A percentile compares a stretch with the other conserved stretches of the same genome.
Conservation (phyloP, 352 stramenopile genomes). For the Pythium grandisporangium region DNA sequence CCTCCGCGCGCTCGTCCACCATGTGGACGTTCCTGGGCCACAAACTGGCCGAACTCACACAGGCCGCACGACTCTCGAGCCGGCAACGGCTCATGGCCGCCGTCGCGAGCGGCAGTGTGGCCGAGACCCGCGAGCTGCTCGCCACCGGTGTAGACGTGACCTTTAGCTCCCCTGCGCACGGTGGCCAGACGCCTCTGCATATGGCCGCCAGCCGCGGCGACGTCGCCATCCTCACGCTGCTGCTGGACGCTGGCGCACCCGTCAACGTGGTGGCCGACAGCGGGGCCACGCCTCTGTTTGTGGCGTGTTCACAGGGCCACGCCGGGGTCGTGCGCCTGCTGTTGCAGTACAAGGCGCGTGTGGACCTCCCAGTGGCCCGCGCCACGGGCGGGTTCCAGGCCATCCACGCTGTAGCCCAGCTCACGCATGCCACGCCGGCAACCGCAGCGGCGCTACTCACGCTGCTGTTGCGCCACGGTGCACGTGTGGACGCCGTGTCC, state of each 20-base stretch:
- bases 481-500: conserved; percentile 38
- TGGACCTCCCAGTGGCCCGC: conserved; percentile 19
- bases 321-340: conserved; percentile 43
- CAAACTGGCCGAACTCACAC: conserved; percentile 63
- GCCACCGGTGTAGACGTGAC: conserved; percentile 47
- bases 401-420: conserved; percentile 57
- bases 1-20: no score
- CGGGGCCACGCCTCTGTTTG: conserved; percentile 40
- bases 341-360: conserved; percentile 40
- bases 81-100: conserved; percentile 61
- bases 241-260: conserved; percentile 57
- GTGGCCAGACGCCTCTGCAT: conserved; percentile 50
- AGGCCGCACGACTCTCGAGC: conserved; percentile 23
- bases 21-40: conserved; percentile 74
- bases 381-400: conserved; percentile 41
- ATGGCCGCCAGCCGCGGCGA: conserved; percentile 44
- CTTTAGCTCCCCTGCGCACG: conserved; percentile 26
- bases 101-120: conserved; percentile 35
- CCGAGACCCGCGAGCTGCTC: conserved; percentile 54
- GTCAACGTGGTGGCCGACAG: conserved; percentile 44
- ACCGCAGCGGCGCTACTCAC: conserved; percentile 30
- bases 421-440: no score
- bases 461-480: conserved; percentile 28
- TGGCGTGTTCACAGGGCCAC: conserved; percentile 55
- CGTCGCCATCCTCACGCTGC: conserved; percentile 48